A percentile compares a stretch with the other conserved stretches of the same genome.
These are phyloP conservation scores for Diaporthe capsici DNA, from an alignment of 2,329 filamentous ascomycete genomes.

Conservation along the genomic window DNA sequence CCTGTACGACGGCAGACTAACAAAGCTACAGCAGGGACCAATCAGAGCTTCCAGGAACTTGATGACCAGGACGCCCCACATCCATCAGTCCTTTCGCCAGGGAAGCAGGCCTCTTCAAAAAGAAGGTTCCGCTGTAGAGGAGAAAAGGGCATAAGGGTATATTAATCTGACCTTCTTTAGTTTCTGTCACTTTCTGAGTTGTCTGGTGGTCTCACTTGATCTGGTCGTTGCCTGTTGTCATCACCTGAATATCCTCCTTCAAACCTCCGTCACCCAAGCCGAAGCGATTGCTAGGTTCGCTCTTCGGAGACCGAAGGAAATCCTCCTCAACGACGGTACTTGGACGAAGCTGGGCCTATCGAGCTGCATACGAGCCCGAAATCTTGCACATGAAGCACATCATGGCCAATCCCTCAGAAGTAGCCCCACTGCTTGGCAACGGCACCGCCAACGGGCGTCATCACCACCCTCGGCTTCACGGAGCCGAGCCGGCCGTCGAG, in stretches of 20 bases:
- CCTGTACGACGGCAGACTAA: neutral
- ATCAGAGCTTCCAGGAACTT: constrained; percentile 16
- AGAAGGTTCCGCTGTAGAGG: neutral
- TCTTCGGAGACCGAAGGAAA: neutral
- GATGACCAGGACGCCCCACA: constrained; percentile 19
- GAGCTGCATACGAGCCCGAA: neutral
- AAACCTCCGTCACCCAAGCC: neutral
- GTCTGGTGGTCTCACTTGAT: neutral
- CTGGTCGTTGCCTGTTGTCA: neutral
- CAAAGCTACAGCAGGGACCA: constrained; percentile 9
- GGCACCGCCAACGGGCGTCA: constrained; percentile 18
- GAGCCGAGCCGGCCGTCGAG: constrained; percentile 39
- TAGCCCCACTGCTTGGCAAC: constrained; percentile 38
- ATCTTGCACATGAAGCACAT: neutral
- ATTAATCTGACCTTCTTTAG: neutral
- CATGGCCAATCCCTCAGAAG: constrained; percentile 40
- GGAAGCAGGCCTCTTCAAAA: constrained; percentile 3
- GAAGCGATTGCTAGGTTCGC: neutral
- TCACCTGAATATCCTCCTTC: neutral
- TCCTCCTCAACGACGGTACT: neutral
- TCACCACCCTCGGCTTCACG: constrained; percentile 15
- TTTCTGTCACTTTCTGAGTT: neutral
- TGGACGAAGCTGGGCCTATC: neutral
- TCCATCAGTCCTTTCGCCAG: neutral
- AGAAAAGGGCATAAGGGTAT: neutral